Percentiles rank a stretch among this genome's conserved stretches.
Evolutionary conservation across 108 stramenopile genomes (phyloP).

Genomic region (Conticribra guillardii): DNA sequence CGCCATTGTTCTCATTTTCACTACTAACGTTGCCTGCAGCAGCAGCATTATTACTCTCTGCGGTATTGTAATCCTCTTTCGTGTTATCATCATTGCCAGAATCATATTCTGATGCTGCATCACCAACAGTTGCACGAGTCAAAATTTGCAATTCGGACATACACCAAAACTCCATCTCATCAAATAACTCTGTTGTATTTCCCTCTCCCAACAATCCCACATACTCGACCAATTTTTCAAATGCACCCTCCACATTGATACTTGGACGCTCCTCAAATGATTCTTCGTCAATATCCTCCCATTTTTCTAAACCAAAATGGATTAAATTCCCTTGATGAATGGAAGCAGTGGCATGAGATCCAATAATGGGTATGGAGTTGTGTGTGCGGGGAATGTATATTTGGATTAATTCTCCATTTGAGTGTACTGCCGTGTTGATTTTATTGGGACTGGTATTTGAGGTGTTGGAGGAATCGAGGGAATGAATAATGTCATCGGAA

Average conservation of each 20-base stretch:
- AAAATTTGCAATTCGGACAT: background rate
- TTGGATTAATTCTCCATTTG: slow-evolving; percentile 20
- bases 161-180: background rate
- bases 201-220: background rate
- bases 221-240: background rate
- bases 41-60: background rate
- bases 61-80: background rate
- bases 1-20: background rate
- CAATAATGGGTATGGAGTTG: background rate
- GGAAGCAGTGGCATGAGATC: slow-evolving; percentile 2
- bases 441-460: background rate
- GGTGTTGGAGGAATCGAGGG: background rate
- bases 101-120: background rate
- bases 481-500: background rate
- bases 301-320: slow-evolving; percentile 11
- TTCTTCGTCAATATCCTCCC: background rate
- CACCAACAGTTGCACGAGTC: background rate
- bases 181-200: background rate
- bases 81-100: too few relatives aligned
- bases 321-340: slow-evolving; percentile 17
- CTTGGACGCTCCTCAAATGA: background rate
- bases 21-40: too few relatives aligned
- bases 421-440: slow-evolving; percentile 2
- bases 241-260: background rate
- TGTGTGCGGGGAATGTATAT: background rate